These are phyloP conservation scores for Lachancea sp. DNA, from an alignment of 805 yeast species.

Conservation along the genomic window DNA sequence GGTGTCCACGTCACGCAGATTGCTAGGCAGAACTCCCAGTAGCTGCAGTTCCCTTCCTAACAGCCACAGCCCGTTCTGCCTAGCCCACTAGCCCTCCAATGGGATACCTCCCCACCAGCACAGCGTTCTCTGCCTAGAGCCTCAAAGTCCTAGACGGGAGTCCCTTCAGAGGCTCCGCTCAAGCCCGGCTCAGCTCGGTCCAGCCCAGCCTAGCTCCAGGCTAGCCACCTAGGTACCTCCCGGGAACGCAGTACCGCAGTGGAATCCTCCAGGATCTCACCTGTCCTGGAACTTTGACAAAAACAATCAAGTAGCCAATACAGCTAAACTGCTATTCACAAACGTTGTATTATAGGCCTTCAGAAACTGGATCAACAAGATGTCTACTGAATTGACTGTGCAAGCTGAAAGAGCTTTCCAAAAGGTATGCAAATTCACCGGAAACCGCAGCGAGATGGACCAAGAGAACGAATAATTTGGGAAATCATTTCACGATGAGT, in stretches of 20 bases:
- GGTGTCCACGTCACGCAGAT: too few species aligned
- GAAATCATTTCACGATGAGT: too few species aligned
- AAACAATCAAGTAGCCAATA: not conserved
- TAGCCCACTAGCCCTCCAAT: too few species aligned
- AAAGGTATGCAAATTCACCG: constrained; percentile 61
- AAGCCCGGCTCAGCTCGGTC: too few species aligned
- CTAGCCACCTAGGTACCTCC: not conserved
- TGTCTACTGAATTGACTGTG: constrained; percentile 99
- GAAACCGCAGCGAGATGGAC: not conserved
- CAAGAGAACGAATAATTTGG: not conserved
- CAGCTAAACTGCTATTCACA: not conserved
- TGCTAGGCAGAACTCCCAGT: too few species aligned
- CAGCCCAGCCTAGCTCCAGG: too few species aligned
- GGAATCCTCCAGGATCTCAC: not conserved
- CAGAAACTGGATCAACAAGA: constrained; percentile 41
- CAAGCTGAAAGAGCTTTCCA: constrained; percentile 99
- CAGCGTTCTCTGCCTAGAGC: not conserved
- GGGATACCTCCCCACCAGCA: too few species aligned
- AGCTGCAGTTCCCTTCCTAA: too few species aligned
- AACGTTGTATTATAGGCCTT: constrained; percentile 10
- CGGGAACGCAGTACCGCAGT: not conserved
- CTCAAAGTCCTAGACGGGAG: too few species aligned
- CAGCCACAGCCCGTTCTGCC: too few species aligned
- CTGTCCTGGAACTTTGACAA: constrained; percentile 1
- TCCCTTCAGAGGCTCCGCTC: too few species aligned